Evolutionary conservation across 345 rosid genomes (phyloP).

Genomic region (Clarkia xantiana): DNA sequence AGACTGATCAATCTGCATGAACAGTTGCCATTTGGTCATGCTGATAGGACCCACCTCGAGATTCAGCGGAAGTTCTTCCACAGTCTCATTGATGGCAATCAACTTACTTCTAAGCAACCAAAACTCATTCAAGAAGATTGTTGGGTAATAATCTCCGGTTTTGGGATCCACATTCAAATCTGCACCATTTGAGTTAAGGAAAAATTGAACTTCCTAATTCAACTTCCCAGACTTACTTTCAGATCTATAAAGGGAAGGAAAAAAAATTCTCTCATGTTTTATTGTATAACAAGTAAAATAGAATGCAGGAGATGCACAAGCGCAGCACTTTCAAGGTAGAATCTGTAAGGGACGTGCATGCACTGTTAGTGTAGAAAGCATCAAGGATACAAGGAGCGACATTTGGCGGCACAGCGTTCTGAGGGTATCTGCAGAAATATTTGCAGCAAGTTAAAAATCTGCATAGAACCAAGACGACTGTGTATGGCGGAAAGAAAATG

Average conservation of each 20-base stretch:
- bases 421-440: constrained; percentile 48
- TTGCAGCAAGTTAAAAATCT: not conserved
- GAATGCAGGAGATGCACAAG: too few relatives aligned
- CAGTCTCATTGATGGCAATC: constrained; percentile 55
- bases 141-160: constrained; percentile 69
- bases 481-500: too few relatives aligned
- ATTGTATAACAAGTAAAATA: too few relatives aligned
- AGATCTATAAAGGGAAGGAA: too few relatives aligned
- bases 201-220: not conserved
- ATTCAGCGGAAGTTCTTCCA: constrained; percentile 63
- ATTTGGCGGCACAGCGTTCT: constrained; percentile 70
- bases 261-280: too few relatives aligned
- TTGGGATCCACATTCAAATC: constrained; percentile 62
- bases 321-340: too few relatives aligned
- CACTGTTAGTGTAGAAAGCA: not conserved
- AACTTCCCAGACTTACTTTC: too few relatives aligned
- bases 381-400: constrained; percentile 91
- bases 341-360: too few relatives aligned
- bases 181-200: constrained; percentile 53
- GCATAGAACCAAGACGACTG: too few relatives aligned
- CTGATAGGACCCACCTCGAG: constrained; percentile 85
- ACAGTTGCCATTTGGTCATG: constrained; percentile 97
- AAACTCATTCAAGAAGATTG: constrained; percentile 80
- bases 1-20: constrained; percentile 91
- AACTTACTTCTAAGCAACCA: constrained; percentile 91